These are phyloP conservation scores for Epichloe brachyelytri DNA, from an alignment of 2,329 filamentous ascomycete species.

Conservation along the genomic window DNA sequence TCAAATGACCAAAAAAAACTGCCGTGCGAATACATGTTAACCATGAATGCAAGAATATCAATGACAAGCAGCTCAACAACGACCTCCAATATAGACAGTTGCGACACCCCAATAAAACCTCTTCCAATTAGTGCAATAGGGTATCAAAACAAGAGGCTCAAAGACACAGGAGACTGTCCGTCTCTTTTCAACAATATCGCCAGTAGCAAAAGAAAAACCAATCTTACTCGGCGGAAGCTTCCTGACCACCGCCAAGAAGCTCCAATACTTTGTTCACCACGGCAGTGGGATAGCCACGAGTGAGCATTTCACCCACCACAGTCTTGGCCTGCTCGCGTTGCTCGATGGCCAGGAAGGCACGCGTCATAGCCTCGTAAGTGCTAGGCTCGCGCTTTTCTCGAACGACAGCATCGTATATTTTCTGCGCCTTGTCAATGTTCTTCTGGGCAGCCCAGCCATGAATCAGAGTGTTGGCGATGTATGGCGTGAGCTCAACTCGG, in stretches of 20 bases:
- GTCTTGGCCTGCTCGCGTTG: constrained; percentile 62
- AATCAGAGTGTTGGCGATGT: constrained; percentile 96
- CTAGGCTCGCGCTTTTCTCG: constrained; percentile 79
- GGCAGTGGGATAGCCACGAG: constrained; percentile 77
- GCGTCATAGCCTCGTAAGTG: constrained; percentile 97
- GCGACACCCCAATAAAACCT: constrained; percentile 11
- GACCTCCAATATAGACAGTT: constrained; percentile 8
- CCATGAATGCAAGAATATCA: constrained; percentile 1
- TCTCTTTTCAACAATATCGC: constrained; percentile 9
- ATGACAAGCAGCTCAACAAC: constrained; percentile 1
- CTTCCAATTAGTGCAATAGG: constrained; percentile 9
- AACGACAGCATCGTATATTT: constrained; percentile 68
- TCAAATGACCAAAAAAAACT: constrained; percentile 12
- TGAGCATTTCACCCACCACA: constrained; percentile 82
- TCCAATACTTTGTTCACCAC: constrained; percentile 91
- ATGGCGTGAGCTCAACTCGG: constrained; percentile 77
- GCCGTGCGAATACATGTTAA: constrained; percentile 11
- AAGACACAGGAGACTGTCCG: neutral
- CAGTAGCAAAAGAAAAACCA: constrained; percentile 7
- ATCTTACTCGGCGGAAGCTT: constrained; percentile 17
- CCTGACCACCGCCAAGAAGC: constrained; percentile 54
- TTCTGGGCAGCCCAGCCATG: constrained; percentile 87
- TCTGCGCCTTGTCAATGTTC: constrained; percentile 64
- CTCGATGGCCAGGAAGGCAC: constrained; percentile 77
- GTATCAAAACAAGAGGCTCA: constrained; percentile 13